Evolutionary conservation across 75 land plant genomes (phyloP).

Genomic region (Picea sitchensis): DNA sequence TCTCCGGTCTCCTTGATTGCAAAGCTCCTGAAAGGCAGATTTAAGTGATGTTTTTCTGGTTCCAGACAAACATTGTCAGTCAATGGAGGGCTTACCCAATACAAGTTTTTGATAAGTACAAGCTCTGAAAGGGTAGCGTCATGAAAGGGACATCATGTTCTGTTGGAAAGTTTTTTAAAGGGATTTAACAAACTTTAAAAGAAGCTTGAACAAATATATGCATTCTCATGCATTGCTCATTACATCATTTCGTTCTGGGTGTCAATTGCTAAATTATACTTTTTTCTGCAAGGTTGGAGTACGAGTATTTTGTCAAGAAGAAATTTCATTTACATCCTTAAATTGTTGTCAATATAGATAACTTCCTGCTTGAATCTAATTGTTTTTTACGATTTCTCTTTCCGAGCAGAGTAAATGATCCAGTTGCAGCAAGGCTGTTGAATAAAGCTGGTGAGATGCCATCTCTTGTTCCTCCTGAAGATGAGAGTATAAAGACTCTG

Average conservation of each 20-base stretch:
- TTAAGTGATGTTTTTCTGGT: too few relatives aligned
- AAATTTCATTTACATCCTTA: background rate
- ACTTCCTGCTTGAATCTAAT: background rate
- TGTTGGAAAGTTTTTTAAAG: too few relatives aligned
- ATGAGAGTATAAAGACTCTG: constrained; percentile 80
- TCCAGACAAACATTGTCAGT: too few relatives aligned
- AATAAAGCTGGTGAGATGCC: constrained; percentile 97
- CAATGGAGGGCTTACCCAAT: too few relatives aligned
- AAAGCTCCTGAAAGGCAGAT: too few relatives aligned
- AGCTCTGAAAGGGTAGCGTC: too few relatives aligned
- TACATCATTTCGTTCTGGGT: constrained; percentile 3
- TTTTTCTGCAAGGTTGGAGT: too few relatives aligned
- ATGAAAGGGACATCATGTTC: too few relatives aligned
- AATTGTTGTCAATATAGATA: constrained; percentile 1
- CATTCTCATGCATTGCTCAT: background rate
- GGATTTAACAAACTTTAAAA: too few relatives aligned
- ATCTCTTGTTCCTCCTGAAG: constrained; percentile 85
- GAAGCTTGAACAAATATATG: background rate
- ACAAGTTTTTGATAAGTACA: too few relatives aligned
- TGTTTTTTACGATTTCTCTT: constrained; percentile 1
- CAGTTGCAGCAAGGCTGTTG: constrained; percentile 90
- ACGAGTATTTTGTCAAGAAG: background rate
- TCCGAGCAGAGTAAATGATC: constrained; percentile 87
- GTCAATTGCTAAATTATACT: background rate
- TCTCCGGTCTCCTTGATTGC: too few relatives aligned